Evolutionary conservation across 78 protist genomes (phyloP).

Genomic region (Dictyostelium capitatum): DNA sequence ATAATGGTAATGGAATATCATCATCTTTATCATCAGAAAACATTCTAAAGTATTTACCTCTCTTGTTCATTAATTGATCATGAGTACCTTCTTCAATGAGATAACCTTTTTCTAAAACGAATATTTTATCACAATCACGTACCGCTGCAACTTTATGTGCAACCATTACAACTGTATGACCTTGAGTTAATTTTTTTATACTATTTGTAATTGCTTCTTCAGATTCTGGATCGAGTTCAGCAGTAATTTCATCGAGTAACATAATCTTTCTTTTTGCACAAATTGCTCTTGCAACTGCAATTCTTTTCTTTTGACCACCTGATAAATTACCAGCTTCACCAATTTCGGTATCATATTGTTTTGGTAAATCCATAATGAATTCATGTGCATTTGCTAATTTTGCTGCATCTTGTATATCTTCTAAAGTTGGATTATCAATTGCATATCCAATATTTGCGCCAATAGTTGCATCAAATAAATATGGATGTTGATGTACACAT

Average conservation of each 20-base stretch:
- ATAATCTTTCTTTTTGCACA: constrained; percentile 89
- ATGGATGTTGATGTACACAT: constrained; percentile 91
- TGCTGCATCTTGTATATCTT: constrained; percentile 86
- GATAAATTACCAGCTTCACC: constrained; percentile 91
- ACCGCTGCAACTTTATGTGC: constrained; percentile 96
- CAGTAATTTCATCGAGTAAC: constrained; percentile 96
- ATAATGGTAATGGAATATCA: background rate
- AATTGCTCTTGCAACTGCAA: constrained; percentile 96
- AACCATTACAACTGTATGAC: constrained; percentile 89
- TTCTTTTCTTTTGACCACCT: constrained; percentile 97
- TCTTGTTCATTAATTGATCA: constrained; percentile 72
- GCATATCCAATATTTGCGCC: constrained; percentile 78
- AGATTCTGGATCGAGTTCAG: constrained; percentile 94
- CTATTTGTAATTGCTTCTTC: constrained; percentile 92
- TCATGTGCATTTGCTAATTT: constrained; percentile 94
- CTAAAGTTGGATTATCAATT: constrained; percentile 46
- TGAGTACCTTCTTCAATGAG: constrained; percentile 93
- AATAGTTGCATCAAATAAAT: constrained; percentile 85
- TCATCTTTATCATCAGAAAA: constrained; percentile 12
- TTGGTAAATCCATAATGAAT: constrained; percentile 89
- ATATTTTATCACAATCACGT: constrained; percentile 86
- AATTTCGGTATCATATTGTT: constrained; percentile 86
- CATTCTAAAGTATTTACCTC: constrained; percentile 69
- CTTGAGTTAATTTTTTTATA: constrained; percentile 73
- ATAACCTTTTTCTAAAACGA: constrained; percentile 86